Evolutionary conservation across 1,139 yeast species (phyloP).

Genomic region (Saccharomyces hybrid): DNA sequence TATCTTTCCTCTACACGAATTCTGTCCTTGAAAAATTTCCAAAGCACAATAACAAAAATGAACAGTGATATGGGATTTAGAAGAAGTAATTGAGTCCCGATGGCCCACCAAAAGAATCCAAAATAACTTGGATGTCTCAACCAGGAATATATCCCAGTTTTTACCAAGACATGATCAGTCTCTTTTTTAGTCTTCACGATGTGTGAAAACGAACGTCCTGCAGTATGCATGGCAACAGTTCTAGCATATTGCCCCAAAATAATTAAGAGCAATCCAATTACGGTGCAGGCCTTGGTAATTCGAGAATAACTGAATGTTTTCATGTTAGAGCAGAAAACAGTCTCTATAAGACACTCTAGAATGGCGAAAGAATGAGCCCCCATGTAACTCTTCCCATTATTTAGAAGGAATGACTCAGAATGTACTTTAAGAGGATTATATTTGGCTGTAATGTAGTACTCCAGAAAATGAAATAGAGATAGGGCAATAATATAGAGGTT

Average conservation of each 20-base stretch:
- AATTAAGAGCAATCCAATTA: constrained; percentile 42
- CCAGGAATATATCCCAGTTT: constrained; percentile 58
- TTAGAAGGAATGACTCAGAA: constrained; percentile 67
- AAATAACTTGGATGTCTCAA: constrained; percentile 85
- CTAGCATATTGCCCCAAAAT: constrained; percentile 60
- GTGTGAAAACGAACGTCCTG: constrained; percentile 84
- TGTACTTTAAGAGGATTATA: constrained; percentile 62
- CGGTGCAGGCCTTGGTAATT: constrained; percentile 16
- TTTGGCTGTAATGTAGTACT: constrained; percentile 68
- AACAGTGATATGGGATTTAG: constrained; percentile 51
- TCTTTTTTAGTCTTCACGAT: constrained; percentile 50
- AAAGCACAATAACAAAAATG: constrained; percentile 44
- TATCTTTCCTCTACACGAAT: constrained; percentile 62
- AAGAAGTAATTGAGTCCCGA: constrained; percentile 71
- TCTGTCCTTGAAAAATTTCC: constrained; percentile 60
- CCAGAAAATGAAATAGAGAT: constrained; percentile 67
- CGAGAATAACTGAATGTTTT: constrained; percentile 15
- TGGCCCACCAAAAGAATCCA: constrained; percentile 91
- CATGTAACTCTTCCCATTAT: constrained; percentile 61
- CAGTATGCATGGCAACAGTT: constrained; percentile 77
- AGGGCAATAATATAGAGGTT: constrained; percentile 47
- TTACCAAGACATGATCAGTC: constrained; percentile 56
- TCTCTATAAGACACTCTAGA: constrained; percentile 40
- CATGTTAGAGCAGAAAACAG: constrained; percentile 32
- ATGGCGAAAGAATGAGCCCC: constrained; percentile 52